Percentiles rank a stretch among this genome's conserved stretches.
These are phyloP conservation scores for Xylariaceae sp. DNA, from an alignment of 2,329 filamentous ascomycete genomes.

Conservation along the genomic window DNA sequence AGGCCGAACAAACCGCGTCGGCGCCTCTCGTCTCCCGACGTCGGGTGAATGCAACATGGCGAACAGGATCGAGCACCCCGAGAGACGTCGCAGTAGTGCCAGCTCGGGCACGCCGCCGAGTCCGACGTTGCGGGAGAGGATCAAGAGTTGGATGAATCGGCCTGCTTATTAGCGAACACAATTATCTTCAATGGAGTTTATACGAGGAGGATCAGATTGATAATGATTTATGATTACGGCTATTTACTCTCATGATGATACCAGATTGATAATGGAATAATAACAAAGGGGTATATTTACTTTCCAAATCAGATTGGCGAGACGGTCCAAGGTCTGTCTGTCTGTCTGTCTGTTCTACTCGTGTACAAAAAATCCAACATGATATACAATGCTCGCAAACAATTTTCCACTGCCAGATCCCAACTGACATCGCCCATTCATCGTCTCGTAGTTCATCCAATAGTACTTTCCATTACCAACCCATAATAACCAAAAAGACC, in stretches of 20 bases:
- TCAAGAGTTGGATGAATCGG: constrained; percentile 29
- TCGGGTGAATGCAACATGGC: constrained; percentile 26
- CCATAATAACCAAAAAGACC: background rate
- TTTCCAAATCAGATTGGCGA: too few relatives aligned
- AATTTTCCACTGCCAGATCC: too few relatives aligned
- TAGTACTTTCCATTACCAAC: background rate
- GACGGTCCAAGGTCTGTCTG: too few relatives aligned
- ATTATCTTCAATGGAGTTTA: too few relatives aligned
- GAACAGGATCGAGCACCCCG: constrained; percentile 26
- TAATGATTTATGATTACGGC: background rate
- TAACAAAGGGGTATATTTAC: too few relatives aligned
- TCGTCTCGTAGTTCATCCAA: too few relatives aligned
- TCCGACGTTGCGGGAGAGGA: constrained; percentile 26
- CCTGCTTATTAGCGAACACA: constrained; percentile 26
- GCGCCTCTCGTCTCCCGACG: constrained; percentile 27
- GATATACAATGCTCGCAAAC: too few relatives aligned
- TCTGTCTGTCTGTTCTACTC: too few relatives aligned
- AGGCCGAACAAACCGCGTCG: constrained; percentile 32
- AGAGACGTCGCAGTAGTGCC: constrained; percentile 28
- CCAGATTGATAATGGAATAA: too few relatives aligned
- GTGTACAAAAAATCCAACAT: too few relatives aligned
- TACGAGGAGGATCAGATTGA: background rate
- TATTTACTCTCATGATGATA: too few relatives aligned
- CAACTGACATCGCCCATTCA: too few relatives aligned
- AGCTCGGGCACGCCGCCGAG: constrained; percentile 14